Conservation (phyloP, 2,329 filamentous ascomycete species). For the Raffaelea arxii region DNA sequence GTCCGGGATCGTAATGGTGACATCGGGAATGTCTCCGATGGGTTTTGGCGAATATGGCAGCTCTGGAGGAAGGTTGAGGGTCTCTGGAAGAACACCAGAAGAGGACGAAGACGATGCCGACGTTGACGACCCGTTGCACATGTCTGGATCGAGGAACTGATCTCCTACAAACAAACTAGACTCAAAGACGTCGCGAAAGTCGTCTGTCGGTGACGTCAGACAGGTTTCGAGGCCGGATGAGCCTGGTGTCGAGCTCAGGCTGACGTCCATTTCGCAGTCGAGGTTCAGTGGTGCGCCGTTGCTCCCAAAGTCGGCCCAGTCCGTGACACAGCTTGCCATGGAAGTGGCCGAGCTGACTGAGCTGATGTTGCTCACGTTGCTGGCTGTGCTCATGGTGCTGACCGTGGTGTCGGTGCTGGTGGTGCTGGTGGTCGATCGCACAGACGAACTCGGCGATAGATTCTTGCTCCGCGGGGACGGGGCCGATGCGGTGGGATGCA, state of each 20-base stretch:
- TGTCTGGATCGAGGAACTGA: background rate
- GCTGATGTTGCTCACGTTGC: constrained; percentile 5
- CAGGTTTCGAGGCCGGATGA: constrained; percentile 30
- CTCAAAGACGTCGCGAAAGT: constrained; percentile 21
- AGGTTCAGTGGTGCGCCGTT: too few relatives aligned
- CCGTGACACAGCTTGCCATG: constrained; percentile 18
- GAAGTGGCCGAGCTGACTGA: constrained; percentile 17
- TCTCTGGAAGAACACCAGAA: too few relatives aligned
- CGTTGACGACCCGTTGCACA: background rate
- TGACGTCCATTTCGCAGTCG: too few relatives aligned
- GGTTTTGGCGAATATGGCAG: background rate
- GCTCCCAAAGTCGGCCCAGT: too few relatives aligned
- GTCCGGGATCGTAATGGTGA: too few relatives aligned
- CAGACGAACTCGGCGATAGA: constrained; percentile 37
- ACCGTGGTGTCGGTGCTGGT: constrained; percentile 16
- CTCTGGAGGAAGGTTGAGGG: too few relatives aligned
- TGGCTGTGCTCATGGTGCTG: constrained; percentile 5
- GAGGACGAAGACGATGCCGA: too few relatives aligned
- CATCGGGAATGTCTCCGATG: too few relatives aligned
- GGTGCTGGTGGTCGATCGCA: constrained; percentile 34
- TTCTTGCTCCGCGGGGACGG: constrained; percentile 26
- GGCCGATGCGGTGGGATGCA: too few relatives aligned
- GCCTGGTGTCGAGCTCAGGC: too few relatives aligned
- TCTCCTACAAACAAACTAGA: constrained; percentile 16
- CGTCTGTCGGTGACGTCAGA: constrained; percentile 36